phyloP scores from a whole-genome alignment of 2,329 filamentous ascomycete genomes.

The Sporothrix protearum region DNA sequence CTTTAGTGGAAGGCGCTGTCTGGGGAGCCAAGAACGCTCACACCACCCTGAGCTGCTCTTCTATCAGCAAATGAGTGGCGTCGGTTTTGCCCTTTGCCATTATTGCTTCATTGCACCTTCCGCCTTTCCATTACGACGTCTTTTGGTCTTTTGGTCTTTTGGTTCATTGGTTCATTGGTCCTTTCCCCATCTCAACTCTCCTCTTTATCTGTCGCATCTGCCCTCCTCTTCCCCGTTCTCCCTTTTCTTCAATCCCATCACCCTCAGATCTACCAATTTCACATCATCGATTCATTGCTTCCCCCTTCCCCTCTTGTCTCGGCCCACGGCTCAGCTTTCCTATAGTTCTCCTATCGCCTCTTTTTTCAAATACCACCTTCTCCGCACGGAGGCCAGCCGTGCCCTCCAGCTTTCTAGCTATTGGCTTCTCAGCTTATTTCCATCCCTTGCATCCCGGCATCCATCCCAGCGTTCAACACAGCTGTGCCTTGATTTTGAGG shows the following conservation, averaged over 20 bases:
- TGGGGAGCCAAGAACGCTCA: conserved; percentile 11
- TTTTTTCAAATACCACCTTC: background rate
- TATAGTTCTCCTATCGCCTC: background rate
- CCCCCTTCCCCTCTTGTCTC: background rate
- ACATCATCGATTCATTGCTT: background rate
- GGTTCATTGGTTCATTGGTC: no score
- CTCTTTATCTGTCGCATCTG: background rate
- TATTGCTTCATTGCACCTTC: background rate
- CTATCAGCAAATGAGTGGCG: background rate
- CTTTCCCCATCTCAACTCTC: background rate
- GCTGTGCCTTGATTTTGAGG: background rate
- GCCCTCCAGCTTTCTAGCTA: background rate
- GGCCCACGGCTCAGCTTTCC: background rate
- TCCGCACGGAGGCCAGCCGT: conserved; percentile 3
- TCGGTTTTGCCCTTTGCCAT: background rate
- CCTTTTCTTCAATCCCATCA: background rate
- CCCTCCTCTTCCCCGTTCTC: background rate
- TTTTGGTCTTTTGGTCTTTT: background rate
- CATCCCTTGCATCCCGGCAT: conserved; percentile 12
- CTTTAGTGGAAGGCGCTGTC: conserved; percentile 8
- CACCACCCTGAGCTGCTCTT: conserved; percentile 4
- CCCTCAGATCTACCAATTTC: background rate
- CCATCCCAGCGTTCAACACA: background rate
- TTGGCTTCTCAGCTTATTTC: background rate
- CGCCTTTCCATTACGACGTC: background rate